Evolutionary conservation across 176 grass and related monocot genomes (phyloP), one percentile per base, ranked within the genome.

Genomic region (Carex cristatella): DNA sequence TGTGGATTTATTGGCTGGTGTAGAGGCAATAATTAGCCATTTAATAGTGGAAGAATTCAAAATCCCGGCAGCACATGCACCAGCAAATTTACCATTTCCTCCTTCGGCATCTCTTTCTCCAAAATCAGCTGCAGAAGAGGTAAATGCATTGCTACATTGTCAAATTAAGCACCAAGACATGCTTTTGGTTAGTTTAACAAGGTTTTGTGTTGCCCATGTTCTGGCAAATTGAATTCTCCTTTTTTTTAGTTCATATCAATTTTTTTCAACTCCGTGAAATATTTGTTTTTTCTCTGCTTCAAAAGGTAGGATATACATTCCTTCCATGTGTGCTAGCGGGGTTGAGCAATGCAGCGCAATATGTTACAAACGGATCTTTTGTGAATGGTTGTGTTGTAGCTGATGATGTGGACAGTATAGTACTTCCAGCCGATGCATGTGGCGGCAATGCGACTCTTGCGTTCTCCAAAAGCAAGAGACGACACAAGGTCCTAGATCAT

Each of bases 261-360:
- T 79, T 57, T 82, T 73, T 28, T 65, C 38, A 76, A 80, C 10
- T 46, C 48, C 16, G 49, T 57, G 32, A 42, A 1, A 44, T 19
- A 40, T 5, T 19, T 15, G n/a, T 19, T n/a, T 16, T 74, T 55
- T 61, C 53, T 86, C 1, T 80, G 65, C 68, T 76, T 85, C 12
- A 84, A 85, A 86, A 98, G 93, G 92, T 98, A 87, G 95, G 95
- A 54, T 89, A 95, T 88, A 98, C 95, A 28, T 98, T 95, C 88
- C 87, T 98, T 48, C 93, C 96, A 7, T 98, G 93, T 84, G 91
- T 95, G 72, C 91, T 98, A 1, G 90, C 91, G 1, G 96, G 96
- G 66, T 87, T 95, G 93, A 95, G 91, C 79, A 89, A 57, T 65
- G 93, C 95, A 64, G 93, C 93, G 77, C 93, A 88, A 71, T 98